Percentiles rank a stretch among this genome's conserved stretches.
phyloP scores from a whole-genome alignment of 768 basidiomycete species.

The Kwoniella europaea region DNA sequence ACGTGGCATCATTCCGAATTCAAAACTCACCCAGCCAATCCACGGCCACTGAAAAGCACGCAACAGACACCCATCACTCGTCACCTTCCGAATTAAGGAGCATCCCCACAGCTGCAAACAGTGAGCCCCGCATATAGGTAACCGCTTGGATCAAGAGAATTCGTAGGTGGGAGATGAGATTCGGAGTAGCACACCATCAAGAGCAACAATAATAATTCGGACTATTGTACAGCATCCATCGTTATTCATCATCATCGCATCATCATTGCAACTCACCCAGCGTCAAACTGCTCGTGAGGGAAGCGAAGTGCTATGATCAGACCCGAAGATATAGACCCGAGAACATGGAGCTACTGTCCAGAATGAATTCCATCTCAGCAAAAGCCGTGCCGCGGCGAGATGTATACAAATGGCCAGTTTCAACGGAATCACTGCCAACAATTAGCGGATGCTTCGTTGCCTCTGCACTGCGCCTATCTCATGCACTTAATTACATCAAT shows the following conservation, averaged over 20 bases:
- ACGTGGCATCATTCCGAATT: slow-evolving; percentile 23
- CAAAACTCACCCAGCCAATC: slow-evolving; percentile 4
- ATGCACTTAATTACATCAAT: no score
- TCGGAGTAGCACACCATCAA: slow-evolving; percentile 12
- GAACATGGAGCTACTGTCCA: no score
- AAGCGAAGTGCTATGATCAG: no score
- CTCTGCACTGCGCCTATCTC: no score
- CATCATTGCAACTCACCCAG: not conserved
- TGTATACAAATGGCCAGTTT: no score
- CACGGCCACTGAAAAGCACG: slow-evolving; percentile 5
- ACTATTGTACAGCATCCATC: not conserved
- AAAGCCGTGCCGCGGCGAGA: no score
- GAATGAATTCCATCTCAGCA: no score
- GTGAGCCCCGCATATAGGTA: not conserved
- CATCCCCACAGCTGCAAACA: slow-evolving; percentile 5
- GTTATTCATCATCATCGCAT: not conserved
- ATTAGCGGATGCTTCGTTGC: no score
- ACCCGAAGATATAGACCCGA: no score
- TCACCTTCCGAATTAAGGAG: not conserved
- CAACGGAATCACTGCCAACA: no score
- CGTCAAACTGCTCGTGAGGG: no score
- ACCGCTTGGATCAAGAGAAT: not conserved
- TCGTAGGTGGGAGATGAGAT: not conserved
- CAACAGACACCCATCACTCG: not conserved
- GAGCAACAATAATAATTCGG: not conserved